A percentile compares a stretch with the other conserved stretches of the same genome.
Conservation (phyloP, 495 filamentous ascomycete genomes). For the Parachaetomium inaequale region DNA sequence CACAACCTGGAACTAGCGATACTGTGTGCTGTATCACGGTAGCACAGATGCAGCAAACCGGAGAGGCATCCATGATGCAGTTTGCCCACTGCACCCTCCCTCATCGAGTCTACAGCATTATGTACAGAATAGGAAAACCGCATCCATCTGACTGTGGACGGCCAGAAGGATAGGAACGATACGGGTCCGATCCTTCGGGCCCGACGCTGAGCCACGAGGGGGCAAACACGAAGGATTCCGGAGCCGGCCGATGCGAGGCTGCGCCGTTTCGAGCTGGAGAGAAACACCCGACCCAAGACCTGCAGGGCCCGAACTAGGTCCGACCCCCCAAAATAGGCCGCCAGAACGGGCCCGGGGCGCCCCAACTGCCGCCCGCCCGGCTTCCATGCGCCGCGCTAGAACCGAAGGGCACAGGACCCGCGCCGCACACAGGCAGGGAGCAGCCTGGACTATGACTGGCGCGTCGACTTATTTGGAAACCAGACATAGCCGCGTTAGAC, state of each 20-base stretch:
- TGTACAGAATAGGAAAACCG: too few species aligned
- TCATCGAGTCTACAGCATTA: too few species aligned
- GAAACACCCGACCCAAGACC: neutral
- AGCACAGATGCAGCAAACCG: neutral
- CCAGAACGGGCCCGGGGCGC: constrained; percentile 3
- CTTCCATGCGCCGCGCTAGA: constrained; percentile 8
- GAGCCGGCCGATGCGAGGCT: neutral
- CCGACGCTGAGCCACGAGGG: neutral
- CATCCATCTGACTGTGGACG: too few species aligned
- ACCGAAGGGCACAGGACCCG: neutral
- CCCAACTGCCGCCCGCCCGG: constrained; percentile 4
- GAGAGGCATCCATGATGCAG: neutral
- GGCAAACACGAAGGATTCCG: neutral
- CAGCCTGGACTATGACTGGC: neutral
- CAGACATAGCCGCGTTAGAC: neutral
- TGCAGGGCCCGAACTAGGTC: neutral
- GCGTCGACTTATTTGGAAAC: neutral
- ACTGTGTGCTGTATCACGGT: neutral
- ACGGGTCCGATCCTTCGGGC: neutral
- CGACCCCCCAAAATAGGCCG: neutral
- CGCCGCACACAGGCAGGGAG: neutral
- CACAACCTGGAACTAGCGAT: constrained; percentile 9
- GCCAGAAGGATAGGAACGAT: neutral
- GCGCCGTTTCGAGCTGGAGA: neutral
- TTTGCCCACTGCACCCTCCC: neutral